These are phyloP conservation scores for Vitis cinerea DNA, from an alignment of 164 flowering plant species.

Conservation along the genomic window DNA sequence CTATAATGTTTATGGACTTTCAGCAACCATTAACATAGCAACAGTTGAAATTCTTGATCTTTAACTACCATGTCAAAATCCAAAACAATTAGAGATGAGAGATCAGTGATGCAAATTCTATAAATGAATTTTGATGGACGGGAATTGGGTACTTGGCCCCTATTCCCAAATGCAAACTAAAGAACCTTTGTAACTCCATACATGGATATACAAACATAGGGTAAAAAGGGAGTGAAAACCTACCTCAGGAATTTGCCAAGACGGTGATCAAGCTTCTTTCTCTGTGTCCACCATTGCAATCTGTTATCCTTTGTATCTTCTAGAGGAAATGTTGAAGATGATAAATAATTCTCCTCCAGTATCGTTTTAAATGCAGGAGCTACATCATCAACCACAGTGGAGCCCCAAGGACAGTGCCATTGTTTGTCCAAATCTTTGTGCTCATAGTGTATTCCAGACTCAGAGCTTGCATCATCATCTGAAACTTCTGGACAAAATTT, in stretches of 20 bases:
- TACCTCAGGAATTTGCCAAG: conserved; percentile 69
- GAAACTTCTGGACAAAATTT: conserved; percentile 25
- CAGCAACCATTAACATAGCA: not conserved
- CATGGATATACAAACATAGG: not conserved
- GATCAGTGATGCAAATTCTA: not conserved
- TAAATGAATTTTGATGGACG: not conserved
- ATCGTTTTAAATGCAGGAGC: conserved; percentile 72
- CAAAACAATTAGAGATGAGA: not conserved
- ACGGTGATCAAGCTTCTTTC: conserved; percentile 66
- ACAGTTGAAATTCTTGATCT: not conserved
- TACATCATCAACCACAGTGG: conserved; percentile 63
- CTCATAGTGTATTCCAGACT: conserved; percentile 15
- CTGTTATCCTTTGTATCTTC: conserved; percentile 55
- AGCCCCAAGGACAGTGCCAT: conserved; percentile 95
- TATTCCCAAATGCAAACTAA: not conserved
- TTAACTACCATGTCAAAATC: not conserved
- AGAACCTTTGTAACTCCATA: not conserved
- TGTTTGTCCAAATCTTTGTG: conserved; percentile 19
- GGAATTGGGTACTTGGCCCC: not conserved
- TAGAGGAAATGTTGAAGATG: conserved; percentile 39
- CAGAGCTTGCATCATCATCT: conserved; percentile 38
- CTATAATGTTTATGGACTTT: not conserved
- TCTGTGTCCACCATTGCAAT: conserved; percentile 75
- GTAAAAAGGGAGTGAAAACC: conserved; percentile 9
- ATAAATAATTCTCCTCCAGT: conserved; percentile 64